A percentile compares a stretch with the other conserved stretches of the same genome.
Evolutionary conservation across 2,329 filamentous ascomycete species (phyloP).

Genomic region (Venturia aucupariae): DNA sequence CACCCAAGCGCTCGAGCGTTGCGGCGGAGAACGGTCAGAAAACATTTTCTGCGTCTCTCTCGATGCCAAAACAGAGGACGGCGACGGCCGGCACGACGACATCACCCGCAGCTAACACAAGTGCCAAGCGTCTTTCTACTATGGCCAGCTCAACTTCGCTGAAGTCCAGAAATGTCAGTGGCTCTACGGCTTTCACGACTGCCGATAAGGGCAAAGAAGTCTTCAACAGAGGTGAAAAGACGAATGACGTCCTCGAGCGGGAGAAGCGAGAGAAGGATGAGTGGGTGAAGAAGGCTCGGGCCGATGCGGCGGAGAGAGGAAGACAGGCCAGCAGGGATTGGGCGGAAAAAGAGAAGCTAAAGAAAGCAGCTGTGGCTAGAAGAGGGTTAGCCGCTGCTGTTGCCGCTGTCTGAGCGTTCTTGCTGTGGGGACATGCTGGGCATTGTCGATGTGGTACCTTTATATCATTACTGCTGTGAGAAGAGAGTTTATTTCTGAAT

Average conservation of each 20-base stretch:
- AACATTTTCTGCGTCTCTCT: not conserved
- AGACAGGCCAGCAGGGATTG: slow-evolving; percentile 37
- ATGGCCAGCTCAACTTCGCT: slow-evolving; percentile 3
- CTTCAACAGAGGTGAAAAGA: slow-evolving; percentile 35
- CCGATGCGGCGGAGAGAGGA: slow-evolving; percentile 37
- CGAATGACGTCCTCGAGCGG: slow-evolving; percentile 32
- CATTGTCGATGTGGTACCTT: not conserved
- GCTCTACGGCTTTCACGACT: slow-evolving; percentile 13
- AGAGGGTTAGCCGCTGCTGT: not conserved
- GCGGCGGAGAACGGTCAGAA: not conserved
- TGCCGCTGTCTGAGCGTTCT: not conserved
- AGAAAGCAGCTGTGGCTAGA: slow-evolving; percentile 20
- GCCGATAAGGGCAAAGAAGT: slow-evolving; percentile 36
- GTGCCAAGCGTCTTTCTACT: not conserved
- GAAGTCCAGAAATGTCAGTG: not conserved
- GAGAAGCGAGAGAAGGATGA: slow-evolving; percentile 39
- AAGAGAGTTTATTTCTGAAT: too few relatives aligned
- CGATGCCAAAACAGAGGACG: not conserved
- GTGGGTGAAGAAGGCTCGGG: slow-evolving; percentile 37
- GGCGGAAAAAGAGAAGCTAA: slow-evolving; percentile 40
- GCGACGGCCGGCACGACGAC: not conserved
- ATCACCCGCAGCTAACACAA: not conserved
- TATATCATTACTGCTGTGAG: not conserved
- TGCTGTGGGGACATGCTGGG: not conserved
- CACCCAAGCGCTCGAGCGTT: slow-evolving; percentile 8